Evolutionary conservation across 75 land plant genomes (phyloP).

Genomic region (Adiantum capillusveneris): DNA sequence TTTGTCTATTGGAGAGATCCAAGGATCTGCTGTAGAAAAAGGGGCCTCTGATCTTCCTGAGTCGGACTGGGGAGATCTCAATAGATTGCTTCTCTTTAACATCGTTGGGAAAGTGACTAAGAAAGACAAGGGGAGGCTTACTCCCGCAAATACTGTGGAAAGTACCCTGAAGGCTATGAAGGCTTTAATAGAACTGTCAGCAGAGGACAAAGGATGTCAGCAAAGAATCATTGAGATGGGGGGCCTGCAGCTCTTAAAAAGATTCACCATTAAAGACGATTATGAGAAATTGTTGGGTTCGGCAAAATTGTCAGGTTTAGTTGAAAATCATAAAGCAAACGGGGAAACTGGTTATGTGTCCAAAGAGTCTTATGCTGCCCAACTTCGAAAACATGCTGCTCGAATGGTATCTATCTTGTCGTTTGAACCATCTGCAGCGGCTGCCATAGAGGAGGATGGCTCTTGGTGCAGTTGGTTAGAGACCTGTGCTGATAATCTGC

Average conservation of each 20-base stretch:
- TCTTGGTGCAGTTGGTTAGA: slow-evolving; percentile 83
- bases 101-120: neutral
- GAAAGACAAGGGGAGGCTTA: slow-evolving; percentile 22
- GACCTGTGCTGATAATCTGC: slow-evolving; percentile 71
- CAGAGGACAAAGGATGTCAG: slow-evolving; percentile 51
- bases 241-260: slow-evolving; percentile 62
- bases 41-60: neutral
- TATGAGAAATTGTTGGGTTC: slow-evolving; percentile 54
- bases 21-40: neutral
- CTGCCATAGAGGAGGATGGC: slow-evolving; percentile 46
- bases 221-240: slow-evolving; percentile 64
- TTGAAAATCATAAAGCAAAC: slow-evolving; percentile 58
- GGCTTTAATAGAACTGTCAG: slow-evolving; percentile 75
- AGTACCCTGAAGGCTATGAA: slow-evolving; percentile 78
- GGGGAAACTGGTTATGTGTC: slow-evolving; percentile 33
- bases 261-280: slow-evolving; percentile 71
- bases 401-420: slow-evolving; percentile 69
- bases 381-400: slow-evolving; percentile 90
- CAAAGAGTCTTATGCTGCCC: slow-evolving; percentile 50
- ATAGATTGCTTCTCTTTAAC: neutral
- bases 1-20: neutral
- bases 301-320: slow-evolving; percentile 18
- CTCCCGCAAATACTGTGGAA: slow-evolving; percentile 57
- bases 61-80: neutral
- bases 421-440: slow-evolving; percentile 51